Conservation (phyloP, 441 rosid species). For the Codiaeum variegatum region DNA sequence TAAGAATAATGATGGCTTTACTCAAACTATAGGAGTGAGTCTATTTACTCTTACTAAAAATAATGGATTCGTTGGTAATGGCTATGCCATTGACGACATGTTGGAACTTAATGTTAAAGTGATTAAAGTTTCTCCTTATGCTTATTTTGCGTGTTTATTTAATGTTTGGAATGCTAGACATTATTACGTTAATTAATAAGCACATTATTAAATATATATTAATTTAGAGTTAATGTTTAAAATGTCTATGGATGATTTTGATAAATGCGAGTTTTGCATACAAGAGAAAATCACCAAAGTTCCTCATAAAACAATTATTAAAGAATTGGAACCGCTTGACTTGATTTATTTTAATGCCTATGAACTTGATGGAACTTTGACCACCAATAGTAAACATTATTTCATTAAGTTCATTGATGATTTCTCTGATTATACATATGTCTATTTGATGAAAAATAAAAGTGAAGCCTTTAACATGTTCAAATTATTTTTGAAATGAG, state of each 20-base stretch:
- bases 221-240: too few relatives aligned
- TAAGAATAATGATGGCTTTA: not conserved
- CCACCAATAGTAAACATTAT: too few relatives aligned
- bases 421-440: too few relatives aligned
- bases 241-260: not conserved
- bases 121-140: not conserved
- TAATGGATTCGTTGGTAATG: not conserved
- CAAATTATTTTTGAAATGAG: too few relatives aligned
- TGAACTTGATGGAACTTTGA: too few relatives aligned
- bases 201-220: not conserved
- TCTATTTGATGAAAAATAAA: too few relatives aligned
- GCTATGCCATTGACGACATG: not conserved
- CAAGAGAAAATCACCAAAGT: not conserved
- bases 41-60: not conserved
- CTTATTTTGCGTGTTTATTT: not conserved
- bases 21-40: not conserved
- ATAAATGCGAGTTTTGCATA: not conserved
- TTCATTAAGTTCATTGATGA: too few relatives aligned
- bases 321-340: not conserved
- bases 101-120: not conserved
- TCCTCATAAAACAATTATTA: not conserved
- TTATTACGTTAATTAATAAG: not conserved
- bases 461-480: too few relatives aligned
- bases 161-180: not conserved
- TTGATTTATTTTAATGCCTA: too few relatives aligned